phyloP scores from a whole-genome alignment of 2,329 filamentous ascomycete species.

The Blastomyces emzantsi region DNA sequence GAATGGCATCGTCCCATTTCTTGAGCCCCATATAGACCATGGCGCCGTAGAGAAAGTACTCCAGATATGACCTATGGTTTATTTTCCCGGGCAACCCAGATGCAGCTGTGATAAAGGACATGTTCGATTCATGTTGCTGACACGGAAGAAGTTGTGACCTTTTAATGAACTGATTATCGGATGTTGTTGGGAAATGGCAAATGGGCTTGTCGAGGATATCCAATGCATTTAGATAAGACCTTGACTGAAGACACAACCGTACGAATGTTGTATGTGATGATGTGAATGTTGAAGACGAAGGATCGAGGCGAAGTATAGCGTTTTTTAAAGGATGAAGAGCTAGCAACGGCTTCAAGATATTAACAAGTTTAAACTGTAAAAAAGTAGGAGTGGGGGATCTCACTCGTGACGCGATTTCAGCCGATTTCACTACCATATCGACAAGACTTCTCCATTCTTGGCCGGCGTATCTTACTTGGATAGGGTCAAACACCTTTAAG shows the following conservation, averaged over 20 bases:
- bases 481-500: conserved; percentile 44
- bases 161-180: conserved; percentile 21
- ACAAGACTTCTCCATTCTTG: conserved; percentile 27
- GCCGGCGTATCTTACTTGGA: conserved; percentile 39
- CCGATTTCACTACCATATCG: conserved; percentile 26
- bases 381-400: conserved; percentile 10
- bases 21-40: conserved; percentile 54
- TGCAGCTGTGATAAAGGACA: conserved; percentile 28
- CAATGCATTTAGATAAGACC: conserved; percentile 32
- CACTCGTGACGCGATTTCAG: conserved; percentile 31
- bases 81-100: conserved; percentile 35
- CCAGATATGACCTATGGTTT: conserved; percentile 41
- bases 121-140: conserved; percentile 25
- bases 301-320: conserved; percentile 39
- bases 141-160: conserved; percentile 22
- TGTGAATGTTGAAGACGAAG: conserved; percentile 35
- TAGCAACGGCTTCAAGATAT: conserved; percentile 27
- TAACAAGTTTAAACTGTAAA: background rate
- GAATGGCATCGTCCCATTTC: conserved; percentile 54
- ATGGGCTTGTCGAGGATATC: conserved; percentile 36
- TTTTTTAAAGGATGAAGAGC: conserved; percentile 35
- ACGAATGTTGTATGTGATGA: conserved; percentile 35
- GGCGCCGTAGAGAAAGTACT: conserved; percentile 59
- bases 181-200: conserved; percentile 32
- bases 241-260: conserved; percentile 36